Percentiles rank a stretch among this genome's conserved stretches.
These are phyloP conservation scores for Spathaspora passalidarum DNA, from an alignment of 805 yeast species.

Conservation along the genomic window DNA sequence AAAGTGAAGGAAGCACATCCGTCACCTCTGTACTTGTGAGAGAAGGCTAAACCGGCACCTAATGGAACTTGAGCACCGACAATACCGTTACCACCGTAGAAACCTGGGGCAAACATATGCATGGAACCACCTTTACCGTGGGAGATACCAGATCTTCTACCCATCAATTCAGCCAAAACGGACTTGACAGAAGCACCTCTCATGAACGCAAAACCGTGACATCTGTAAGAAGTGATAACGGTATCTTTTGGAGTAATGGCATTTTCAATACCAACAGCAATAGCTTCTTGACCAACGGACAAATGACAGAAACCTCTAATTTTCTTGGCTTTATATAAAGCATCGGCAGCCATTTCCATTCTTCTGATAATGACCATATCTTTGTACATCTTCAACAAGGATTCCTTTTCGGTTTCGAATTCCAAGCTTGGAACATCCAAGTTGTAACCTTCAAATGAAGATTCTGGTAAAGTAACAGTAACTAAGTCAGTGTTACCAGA, in stretches of 20 bases:
- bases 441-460: conserved; percentile 83
- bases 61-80: conserved; percentile 99
- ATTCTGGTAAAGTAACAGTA: conserved; percentile 65
- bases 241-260: conserved; percentile 86
- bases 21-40: conserved; percentile 90
- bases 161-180: conserved; percentile 95
- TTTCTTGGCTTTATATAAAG: conserved; percentile 96
- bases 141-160: conserved; percentile 91
- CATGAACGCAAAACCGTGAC: conserved; percentile 97
- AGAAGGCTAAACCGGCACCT: conserved; percentile 98
- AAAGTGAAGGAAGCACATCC: conserved; percentile 76
- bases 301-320: conserved; percentile 99
- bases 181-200: conserved; percentile 91
- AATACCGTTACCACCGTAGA: conserved; percentile 99
- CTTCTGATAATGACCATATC: conserved; percentile 93
- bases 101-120: conserved; percentile 96
- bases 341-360: conserved; percentile 99
- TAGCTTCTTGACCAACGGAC: conserved; percentile 98
- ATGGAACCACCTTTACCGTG: conserved; percentile 99
- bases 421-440: conserved; percentile 64
- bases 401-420: conserved; percentile 76
- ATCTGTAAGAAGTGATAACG: conserved; percentile 94
- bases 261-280: conserved; percentile 97
- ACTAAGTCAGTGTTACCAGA: conserved; percentile 34
- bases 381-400: conserved; percentile 88